Evolutionary conservation across 805 yeast genomes (phyloP).

Genomic region (Saccharomycopsis sp.): DNA sequence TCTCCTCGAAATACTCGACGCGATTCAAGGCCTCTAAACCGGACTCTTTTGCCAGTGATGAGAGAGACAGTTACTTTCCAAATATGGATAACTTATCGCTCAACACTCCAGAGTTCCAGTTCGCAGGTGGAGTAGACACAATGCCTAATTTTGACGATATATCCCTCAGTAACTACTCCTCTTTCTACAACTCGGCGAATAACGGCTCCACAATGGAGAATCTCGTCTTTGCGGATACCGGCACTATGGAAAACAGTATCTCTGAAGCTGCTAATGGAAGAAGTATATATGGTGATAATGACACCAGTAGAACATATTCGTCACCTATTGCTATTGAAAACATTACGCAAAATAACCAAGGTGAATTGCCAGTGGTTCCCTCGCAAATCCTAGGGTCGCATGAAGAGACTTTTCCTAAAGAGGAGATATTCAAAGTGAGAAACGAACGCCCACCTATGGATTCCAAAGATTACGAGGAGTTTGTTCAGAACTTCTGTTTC

Average conservation of each 20-base stretch:
- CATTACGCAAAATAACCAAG: no score
- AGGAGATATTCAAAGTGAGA: constrained; percentile 16
- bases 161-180: background rate
- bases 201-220: background rate
- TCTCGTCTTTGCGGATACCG: background rate
- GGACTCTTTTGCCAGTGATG: background rate
- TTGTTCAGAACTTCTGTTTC: constrained; percentile 56
- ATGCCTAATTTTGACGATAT: background rate
- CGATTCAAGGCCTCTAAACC: background rate
- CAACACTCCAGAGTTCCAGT: constrained; percentile 5
- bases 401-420: background rate
- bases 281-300: no score
- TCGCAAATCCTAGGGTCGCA: background rate
- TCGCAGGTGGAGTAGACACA: background rate
- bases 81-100: constrained; percentile 10
- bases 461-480: constrained; percentile 48
- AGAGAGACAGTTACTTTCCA: constrained; percentile 18
- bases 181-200: background rate
- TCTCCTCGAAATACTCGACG: background rate
- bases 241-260: background rate
- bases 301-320: no score
- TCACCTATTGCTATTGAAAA: no score
- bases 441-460: constrained; percentile 33
- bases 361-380: background rate
- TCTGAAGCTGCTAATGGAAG: no score